phyloP scores from a whole-genome alignment of 768 basidiomycete genomes.

The Lepiota brunneoincarnata region DNA sequence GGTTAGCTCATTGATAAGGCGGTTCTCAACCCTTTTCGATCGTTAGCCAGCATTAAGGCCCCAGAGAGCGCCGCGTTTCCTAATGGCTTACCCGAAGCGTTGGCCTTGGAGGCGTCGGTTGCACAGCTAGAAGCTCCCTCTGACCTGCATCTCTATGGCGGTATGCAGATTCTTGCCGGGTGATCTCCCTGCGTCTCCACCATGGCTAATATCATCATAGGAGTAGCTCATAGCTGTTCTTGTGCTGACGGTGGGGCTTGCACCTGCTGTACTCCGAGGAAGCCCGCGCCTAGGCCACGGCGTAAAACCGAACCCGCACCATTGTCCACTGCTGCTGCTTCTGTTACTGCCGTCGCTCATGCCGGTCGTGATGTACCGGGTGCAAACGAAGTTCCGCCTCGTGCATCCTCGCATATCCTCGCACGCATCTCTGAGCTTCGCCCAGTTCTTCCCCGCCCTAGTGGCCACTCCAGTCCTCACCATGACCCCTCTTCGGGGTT shows the following conservation, averaged over 20 bases:
- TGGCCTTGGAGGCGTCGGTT: constrained; percentile 62
- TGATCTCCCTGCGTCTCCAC: constrained; percentile 34
- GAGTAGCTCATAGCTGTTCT: constrained; percentile 33
- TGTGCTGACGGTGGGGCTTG: constrained; percentile 56
- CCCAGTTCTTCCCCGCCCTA: constrained; percentile 67
- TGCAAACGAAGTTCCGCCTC: constrained; percentile 12
- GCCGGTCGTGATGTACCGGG: constrained; percentile 2
- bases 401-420: constrained; percentile 45
- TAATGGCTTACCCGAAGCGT: constrained; percentile 60
- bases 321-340: constrained; percentile 11
- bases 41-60: constrained; percentile 46
- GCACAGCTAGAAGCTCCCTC: constrained; percentile 50
- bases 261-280: constrained; percentile 55
- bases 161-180: constrained; percentile 53
- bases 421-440: constrained; percentile 64
- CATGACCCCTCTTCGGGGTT: constrained; percentile 47
- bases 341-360: constrained; percentile 11
- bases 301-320: constrained; percentile 17
- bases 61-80: constrained; percentile 77
- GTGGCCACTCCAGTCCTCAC: constrained; percentile 28
- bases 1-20: constrained; percentile 47
- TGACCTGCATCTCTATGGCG: constrained; percentile 61
- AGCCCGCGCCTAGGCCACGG: constrained; percentile 32
- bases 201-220: constrained; percentile 47
- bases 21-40: constrained; percentile 21